Evolutionary conservation across 495 filamentous ascomycete genomes (phyloP), one percentile per base, ranked within the genome.

Genomic region (Pyronema domesticum): DNA sequence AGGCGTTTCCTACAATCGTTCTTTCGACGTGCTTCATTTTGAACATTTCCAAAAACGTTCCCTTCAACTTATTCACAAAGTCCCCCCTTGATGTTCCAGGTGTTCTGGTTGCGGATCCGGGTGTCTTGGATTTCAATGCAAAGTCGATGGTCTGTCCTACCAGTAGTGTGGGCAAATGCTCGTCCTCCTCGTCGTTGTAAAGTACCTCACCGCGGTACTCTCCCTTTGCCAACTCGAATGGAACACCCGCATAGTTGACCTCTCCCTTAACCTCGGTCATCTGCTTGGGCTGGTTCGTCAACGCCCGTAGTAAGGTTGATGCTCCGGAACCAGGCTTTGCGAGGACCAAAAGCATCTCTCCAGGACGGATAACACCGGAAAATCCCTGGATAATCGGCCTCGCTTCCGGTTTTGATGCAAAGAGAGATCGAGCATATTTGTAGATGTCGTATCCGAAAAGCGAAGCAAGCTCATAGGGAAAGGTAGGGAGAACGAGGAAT

Each of bases 1-100:
- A 89, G 61, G 82, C 83, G 65, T 94, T 85, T 17, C 89, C 89
- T 11, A 95, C 86, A 17, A 80, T 72, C 0, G 89, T 95, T 59
- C 91, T 76, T 60, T 77, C 76, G 0, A 88, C 91, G 63, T 94
- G 86, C 37, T 60, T 72, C 62, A 94, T 89, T 46, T 82, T 82
- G 59, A 89, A 86, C 70, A 83, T 80, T 56, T 75, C 80, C 13
- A 55, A 35, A 62, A 64, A 46, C 61, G 64, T 35, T 50, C 72
- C 61, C 8, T 70, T 68, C 46, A 73, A 72, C 60, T 79, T 64
- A 42, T 73, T 65, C 23, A 74, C 66, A 56, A 70, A 73, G 18
- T 62, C 58, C 7, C 68, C 53, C 18, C 71, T 63, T 17, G 69
- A 70, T 11, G 73, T 61, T 7, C 74, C 74, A 13, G 59, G 60